These are phyloP conservation scores for Alternaria metachromatica DNA, from an alignment of 2,329 filamentous ascomycete genomes.

Conservation along the genomic window DNA sequence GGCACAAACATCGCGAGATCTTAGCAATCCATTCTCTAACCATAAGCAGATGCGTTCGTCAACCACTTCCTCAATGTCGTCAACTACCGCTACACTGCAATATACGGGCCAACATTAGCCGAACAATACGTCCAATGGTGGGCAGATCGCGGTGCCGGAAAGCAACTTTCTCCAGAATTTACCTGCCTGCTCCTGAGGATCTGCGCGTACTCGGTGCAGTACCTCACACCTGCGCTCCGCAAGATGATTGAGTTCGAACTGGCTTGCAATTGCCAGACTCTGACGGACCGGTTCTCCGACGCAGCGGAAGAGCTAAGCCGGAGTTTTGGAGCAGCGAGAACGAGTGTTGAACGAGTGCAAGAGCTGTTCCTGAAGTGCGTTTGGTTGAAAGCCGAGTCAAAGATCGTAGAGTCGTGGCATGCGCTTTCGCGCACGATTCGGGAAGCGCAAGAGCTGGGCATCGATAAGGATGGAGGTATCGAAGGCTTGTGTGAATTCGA, in stretches of 20 bases:
- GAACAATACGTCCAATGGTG: constrained; percentile 57
- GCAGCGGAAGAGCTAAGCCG: constrained; percentile 54
- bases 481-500: constrained; percentile 54
- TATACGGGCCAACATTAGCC: constrained; percentile 56
- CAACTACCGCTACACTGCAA: constrained; percentile 56
- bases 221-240: constrained; percentile 46
- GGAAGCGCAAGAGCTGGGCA: constrained; percentile 57
- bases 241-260: constrained; percentile 56
- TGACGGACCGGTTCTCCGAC: constrained; percentile 52
- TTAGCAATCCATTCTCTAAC: constrained; percentile 9
- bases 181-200: constrained; percentile 57
- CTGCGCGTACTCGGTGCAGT: constrained; percentile 56
- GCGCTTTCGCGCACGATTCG: constrained; percentile 53
- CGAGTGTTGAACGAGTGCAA: constrained; percentile 56
- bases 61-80: constrained; percentile 55
- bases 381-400: constrained; percentile 57
- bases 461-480: constrained; percentile 50
- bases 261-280: constrained; percentile 46
- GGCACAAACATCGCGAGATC: background rate
- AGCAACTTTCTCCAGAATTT: constrained; percentile 51
- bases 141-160: constrained; percentile 45
- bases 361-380: constrained; percentile 57
- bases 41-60: constrained; percentile 51
- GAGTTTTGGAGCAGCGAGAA: constrained; percentile 53
- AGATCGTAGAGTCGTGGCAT: constrained; percentile 60